Conservation (phyloP, 2,329 filamentous ascomycete species). For the Diaporthe destruens region DNA sequence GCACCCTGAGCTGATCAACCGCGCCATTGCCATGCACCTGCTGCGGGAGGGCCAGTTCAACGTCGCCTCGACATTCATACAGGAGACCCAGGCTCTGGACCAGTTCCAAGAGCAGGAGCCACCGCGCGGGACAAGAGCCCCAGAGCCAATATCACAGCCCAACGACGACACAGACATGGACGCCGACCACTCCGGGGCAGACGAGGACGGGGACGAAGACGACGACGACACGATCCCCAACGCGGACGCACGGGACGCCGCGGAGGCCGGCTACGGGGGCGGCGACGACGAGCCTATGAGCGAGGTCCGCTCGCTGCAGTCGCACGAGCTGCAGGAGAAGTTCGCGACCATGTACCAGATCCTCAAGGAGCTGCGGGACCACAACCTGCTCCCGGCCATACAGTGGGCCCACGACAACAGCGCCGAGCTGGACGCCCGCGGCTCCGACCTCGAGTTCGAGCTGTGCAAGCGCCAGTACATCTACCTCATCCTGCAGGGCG, state of each 20-base stretch:
- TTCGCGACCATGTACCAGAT: conserved; percentile 95
- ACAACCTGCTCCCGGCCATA: conserved; percentile 86
- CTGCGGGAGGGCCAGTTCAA: conserved; percentile 93
- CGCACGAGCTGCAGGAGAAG: conserved; percentile 78
- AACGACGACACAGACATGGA: conserved; percentile 40
- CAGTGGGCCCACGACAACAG: conserved; percentile 84
- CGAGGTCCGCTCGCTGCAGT: conserved; percentile 70
- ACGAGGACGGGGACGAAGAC: conserved; percentile 22
- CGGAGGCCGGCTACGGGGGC: conserved; percentile 12
- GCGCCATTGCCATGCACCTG: conserved; percentile 96
- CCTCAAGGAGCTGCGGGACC: conserved; percentile 79
- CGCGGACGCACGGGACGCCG: neutral
- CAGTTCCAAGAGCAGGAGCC: conserved; percentile 35
- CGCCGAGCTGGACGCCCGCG: conserved; percentile 78
- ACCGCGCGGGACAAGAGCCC: neutral
- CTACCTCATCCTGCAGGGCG: conserved; percentile 82
- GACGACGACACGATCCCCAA: conserved; percentile 35
- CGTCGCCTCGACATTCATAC: conserved; percentile 87
- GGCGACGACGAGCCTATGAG: conserved; percentile 43
- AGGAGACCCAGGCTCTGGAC: conserved; percentile 67
- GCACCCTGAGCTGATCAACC: conserved; percentile 84
- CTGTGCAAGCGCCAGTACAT: conserved; percentile 91
- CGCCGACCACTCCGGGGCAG: conserved; percentile 31
- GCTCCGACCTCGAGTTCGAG: conserved; percentile 96
- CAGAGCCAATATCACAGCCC: neutral